Base-by-base conservation (phyloP, 495 filamentous ascomycete genomes). In the Xylaria sp. region DNA sequence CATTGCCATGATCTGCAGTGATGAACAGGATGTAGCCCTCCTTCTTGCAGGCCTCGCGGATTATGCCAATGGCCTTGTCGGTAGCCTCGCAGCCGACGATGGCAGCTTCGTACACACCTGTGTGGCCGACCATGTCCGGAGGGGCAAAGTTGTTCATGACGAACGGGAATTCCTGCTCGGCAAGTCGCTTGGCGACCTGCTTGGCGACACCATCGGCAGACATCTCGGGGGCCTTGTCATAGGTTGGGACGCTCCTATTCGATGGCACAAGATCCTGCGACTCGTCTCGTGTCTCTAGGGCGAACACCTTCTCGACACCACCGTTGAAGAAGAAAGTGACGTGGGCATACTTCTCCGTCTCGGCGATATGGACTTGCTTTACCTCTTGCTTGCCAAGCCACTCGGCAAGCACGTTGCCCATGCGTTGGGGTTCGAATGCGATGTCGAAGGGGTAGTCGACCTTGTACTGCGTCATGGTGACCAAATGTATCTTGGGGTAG, bases 251-350 rank as follows among this genome's bases (percentile, higher is more conserved):
- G 78, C 82, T 85, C 82, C 88, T 88, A 82, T 89, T 88, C n/a
- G 87, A 89, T 9, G 87, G 87, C 9, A 89, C 87, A 9, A 89
- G 80, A 77, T 89, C 87, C 73, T 89, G 87, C 21, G 77, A 80
- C 77, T 87, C 84, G 75, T 89, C 88, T 66, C 96, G 91, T 50
- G 90, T 89, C 83, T 99, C 96, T 48, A 92, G 90, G 21, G 92
- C 90, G 86, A 97, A 99, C 72, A 93, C 92, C 87, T 97, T 97
- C 88, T 99, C 96, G 52, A 97, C 91, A 77, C 96, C 97, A 62
- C 96, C 96, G 85, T 99, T 99, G 90, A 98, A 98, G 88, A 98
- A 98, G 89, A 98, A 98, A 70, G 94, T 98, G 66, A 99, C 96
- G 86, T 99, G 96, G 44, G 96, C 96, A 80, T 99, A 99, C 83